These are phyloP conservation scores for Neurospora crassa DNA, from an alignment of 2,329 filamentous ascomycete genomes.

Conservation along the genomic window DNA sequence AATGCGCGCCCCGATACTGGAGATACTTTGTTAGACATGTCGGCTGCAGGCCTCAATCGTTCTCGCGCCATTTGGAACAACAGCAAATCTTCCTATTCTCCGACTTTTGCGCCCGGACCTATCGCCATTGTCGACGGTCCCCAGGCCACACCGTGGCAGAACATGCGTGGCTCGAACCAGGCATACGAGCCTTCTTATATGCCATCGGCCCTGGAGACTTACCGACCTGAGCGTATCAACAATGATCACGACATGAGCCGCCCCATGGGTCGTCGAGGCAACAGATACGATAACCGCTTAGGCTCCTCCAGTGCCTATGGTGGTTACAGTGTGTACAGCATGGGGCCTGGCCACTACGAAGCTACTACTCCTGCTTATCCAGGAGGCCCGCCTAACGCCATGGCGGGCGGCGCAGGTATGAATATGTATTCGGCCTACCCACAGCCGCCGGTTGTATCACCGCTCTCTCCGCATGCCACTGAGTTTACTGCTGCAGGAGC, in stretches of 20 bases:
- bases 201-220: constrained; percentile 28
- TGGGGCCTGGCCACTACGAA: constrained; percentile 23
- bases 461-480: constrained; percentile 62
- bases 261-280: constrained; percentile 33
- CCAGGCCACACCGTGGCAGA: constrained; percentile 37
- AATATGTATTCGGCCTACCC: constrained; percentile 40
- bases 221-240: constrained; percentile 36
- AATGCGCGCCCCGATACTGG: constrained; percentile 48
- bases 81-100: constrained; percentile 33
- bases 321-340: constrained; percentile 28
- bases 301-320: constrained; percentile 22
- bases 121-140: constrained; percentile 25
- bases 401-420: constrained; percentile 30
- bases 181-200: constrained; percentile 31
- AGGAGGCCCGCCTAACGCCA: constrained; percentile 16
- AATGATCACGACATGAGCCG: constrained; percentile 41
- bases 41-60: constrained; percentile 41
- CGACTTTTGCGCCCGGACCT: constrained; percentile 17
- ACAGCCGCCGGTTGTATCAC: constrained; percentile 50
- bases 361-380: constrained; percentile 15
- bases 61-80: constrained; percentile 47
- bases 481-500: constrained; percentile 55
- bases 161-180: constrained; percentile 29
- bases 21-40: constrained; percentile 33
- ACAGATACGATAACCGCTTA: constrained; percentile 35